Evolutionary conservation across 2,329 filamentous ascomycete species (phyloP).

Genomic region (Plenodomus tracheiphilus): DNA sequence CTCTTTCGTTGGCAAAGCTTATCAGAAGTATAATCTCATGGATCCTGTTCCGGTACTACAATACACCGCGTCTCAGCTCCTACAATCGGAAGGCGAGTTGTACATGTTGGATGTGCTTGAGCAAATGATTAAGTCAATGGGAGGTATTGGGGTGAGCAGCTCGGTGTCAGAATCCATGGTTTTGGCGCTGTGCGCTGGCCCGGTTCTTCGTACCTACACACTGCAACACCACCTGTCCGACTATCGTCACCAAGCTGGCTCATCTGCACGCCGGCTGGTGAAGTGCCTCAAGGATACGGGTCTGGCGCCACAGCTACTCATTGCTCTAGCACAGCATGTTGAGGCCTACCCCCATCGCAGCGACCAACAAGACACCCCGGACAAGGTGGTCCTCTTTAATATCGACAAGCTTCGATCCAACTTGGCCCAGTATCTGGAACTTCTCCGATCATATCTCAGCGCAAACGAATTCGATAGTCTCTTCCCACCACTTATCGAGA

Average conservation of each 20-base stretch:
- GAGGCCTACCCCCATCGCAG: conserved; percentile 81
- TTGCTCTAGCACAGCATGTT: conserved; percentile 87
- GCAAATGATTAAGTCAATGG: conserved; percentile 90
- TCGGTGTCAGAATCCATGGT: conserved; percentile 90
- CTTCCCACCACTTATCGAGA: conserved; percentile 72
- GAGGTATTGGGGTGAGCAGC: conserved; percentile 82
- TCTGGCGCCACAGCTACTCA: conserved; percentile 79
- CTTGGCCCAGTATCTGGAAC: conserved; percentile 84
- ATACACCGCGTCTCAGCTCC: conserved; percentile 85
- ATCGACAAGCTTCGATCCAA: conserved; percentile 88
- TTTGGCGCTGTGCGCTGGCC: conserved; percentile 84
- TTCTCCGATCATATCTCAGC: conserved; percentile 78
- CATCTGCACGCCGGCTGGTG: conserved; percentile 78
- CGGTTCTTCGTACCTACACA: conserved; percentile 76
- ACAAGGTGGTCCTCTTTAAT: conserved; percentile 86
- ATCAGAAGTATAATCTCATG: conserved; percentile 81
- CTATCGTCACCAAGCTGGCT: conserved; percentile 73
- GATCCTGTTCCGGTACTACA: conserved; percentile 83
- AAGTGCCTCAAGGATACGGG: conserved; percentile 76
- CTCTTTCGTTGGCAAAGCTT: conserved; percentile 87
- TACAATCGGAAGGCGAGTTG: conserved; percentile 72
- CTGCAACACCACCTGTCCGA: conserved; percentile 77
- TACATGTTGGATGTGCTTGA: conserved; percentile 90
- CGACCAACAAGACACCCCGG: conserved; percentile 74
- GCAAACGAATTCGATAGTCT: conserved; percentile 75